Percentiles rank a stretch among this genome's conserved stretches.
Evolutionary conservation across 2,329 filamentous ascomycete genomes (phyloP).

Genomic region (Verticillium nonalfalfae): DNA sequence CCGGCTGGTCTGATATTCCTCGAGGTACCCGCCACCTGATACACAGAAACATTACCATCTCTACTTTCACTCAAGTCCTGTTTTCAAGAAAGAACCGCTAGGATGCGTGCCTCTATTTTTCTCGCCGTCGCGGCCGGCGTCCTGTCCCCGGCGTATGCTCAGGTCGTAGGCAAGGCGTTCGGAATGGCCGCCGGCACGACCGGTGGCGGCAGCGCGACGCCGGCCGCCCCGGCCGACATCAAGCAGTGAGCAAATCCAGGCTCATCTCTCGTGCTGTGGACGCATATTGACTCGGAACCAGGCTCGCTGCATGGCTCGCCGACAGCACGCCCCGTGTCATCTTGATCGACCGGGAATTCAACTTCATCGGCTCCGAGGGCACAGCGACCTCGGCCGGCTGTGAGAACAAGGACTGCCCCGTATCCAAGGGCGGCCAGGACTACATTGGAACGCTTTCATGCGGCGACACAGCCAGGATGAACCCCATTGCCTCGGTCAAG

Average conservation of each 20-base stretch:
- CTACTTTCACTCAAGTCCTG: too few species aligned
- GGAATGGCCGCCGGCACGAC: constrained; percentile 32
- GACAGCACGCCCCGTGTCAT: constrained; percentile 12
- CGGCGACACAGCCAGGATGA: too few species aligned
- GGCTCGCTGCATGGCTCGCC: not conserved
- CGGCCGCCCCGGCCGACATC: constrained; percentile 8
- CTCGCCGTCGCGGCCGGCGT: too few species aligned
- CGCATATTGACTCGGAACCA: not conserved
- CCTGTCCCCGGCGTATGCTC: constrained; percentile 10
- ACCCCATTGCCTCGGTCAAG: not conserved
- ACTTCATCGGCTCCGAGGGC: constrained; percentile 14
- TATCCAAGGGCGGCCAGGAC: constrained; percentile 15
- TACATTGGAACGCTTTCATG: not conserved
- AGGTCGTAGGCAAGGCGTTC: constrained; percentile 18
- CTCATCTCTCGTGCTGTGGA: too few species aligned
- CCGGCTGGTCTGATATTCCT: too few species aligned
- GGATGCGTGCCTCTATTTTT: too few species aligned
- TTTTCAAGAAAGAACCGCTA: too few species aligned
- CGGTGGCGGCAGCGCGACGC: constrained; percentile 40
- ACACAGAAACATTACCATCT: too few species aligned
- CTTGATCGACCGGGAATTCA: constrained; percentile 15
- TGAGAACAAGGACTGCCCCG: constrained; percentile 9
- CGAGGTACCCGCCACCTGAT: too few species aligned
- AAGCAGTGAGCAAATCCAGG: too few species aligned
- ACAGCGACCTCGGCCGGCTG: constrained; percentile 14